Evolutionary conservation across 2,329 filamentous ascomycete genomes (phyloP).

Genomic region (Pleomassaria siparia): DNA sequence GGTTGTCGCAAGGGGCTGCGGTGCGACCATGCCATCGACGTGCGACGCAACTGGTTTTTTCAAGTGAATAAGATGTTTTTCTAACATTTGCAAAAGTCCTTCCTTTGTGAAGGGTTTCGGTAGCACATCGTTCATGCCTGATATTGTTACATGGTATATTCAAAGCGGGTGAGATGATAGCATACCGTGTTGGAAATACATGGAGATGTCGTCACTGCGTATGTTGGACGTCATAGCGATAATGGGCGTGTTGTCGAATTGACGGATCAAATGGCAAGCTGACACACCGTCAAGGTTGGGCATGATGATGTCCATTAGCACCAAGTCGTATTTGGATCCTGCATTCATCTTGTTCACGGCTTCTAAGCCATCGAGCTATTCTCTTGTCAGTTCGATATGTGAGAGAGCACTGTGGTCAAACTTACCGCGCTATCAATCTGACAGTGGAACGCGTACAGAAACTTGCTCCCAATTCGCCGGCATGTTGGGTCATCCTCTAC

Average conservation of each 20-base stretch:
- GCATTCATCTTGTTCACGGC: conserved; percentile 82
- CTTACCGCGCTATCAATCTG: conserved; percentile 64
- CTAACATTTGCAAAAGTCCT: conserved; percentile 76
- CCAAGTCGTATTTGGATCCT: conserved; percentile 65
- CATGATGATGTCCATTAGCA: conserved; percentile 77
- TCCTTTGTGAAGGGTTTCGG: conserved; percentile 94
- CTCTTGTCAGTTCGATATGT: conserved; percentile 26
- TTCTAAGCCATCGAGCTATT: conserved; percentile 79
- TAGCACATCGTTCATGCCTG: conserved; percentile 96
- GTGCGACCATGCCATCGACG: conserved; percentile 53
- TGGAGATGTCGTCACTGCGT: conserved; percentile 90
- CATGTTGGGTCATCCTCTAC: conserved; percentile 80
- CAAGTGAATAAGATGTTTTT: conserved; percentile 84
- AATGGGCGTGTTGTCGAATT: conserved; percentile 83
- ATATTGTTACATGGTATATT: conserved; percentile 29
- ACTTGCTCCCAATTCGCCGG: conserved; percentile 67
- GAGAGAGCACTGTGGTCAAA: conserved; percentile 13
- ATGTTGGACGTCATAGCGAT: conserved; percentile 99
- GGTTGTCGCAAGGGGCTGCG: conserved; percentile 53
- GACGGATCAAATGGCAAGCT: conserved; percentile 87
- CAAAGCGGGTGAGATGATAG: neutral
- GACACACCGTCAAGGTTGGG: conserved; percentile 93
- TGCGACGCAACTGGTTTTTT: conserved; percentile 63
- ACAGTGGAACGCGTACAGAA: conserved; percentile 66
- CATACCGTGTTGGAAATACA: conserved; percentile 95